phyloP scores from a whole-genome alignment of 441 rosid genomes.

The Populus hybrid region DNA sequence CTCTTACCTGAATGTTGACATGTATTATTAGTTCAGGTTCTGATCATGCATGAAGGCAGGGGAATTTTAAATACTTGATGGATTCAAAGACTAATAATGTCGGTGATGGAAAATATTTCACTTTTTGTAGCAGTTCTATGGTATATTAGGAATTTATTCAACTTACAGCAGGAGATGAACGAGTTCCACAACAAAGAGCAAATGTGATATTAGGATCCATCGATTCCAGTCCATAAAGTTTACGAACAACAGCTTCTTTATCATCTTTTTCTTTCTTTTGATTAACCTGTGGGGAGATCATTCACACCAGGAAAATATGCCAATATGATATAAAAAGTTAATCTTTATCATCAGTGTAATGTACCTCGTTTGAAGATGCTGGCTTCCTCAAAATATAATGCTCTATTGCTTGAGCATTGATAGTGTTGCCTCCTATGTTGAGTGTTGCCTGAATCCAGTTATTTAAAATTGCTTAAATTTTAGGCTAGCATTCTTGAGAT shows the following conservation, averaged over 20 bases:
- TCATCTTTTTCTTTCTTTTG: slow-evolving; percentile 45
- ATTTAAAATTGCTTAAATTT: too few relatives aligned
- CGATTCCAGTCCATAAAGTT: slow-evolving; percentile 58
- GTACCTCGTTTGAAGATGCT: slow-evolving; percentile 50
- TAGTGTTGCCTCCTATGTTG: slow-evolving; percentile 77
- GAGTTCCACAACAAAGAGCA: slow-evolving; percentile 87
- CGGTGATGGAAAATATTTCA: background rate
- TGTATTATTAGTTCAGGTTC: background rate
- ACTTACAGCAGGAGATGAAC: slow-evolving; percentile 93
- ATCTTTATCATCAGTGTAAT: background rate
- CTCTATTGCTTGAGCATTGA: slow-evolving; percentile 82
- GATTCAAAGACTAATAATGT: background rate
- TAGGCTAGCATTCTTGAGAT: background rate
- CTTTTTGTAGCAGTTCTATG: background rate
- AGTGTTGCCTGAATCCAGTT: slow-evolving; percentile 56
- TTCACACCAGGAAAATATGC: background rate
- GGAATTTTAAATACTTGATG: background rate
- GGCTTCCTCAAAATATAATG: slow-evolving; percentile 68
- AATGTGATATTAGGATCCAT: slow-evolving; percentile 73
- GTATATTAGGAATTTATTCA: background rate
- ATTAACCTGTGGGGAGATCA: slow-evolving; percentile 13
- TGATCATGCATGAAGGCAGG: background rate
- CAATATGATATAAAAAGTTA: background rate
- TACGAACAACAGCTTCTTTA: slow-evolving; percentile 56
- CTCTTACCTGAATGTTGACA: slow-evolving; percentile 53